These are phyloP conservation scores for Nadsonia commutata DNA, from an alignment of 1,139 yeast species.

Conservation along the genomic window DNA sequence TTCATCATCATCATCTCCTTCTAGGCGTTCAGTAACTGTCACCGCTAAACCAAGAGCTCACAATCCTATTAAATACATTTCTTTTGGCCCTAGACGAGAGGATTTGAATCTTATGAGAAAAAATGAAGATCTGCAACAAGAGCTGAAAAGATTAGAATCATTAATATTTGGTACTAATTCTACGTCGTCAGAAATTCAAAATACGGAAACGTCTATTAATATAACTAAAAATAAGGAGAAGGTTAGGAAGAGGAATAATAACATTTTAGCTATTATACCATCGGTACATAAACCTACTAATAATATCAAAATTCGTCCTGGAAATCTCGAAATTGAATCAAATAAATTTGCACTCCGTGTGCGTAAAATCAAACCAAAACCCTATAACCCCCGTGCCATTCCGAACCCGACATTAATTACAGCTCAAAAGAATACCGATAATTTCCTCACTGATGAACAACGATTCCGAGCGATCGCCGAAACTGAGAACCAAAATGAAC, in stretches of 20 bases:
- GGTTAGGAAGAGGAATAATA: not conserved
- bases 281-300: not conserved
- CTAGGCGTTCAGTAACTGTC: not conserved
- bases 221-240: not conserved
- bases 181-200: no score
- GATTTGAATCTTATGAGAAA: not conserved
- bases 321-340: not conserved
- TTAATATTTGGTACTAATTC: not conserved
- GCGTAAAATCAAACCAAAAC: not conserved
- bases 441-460: not conserved
- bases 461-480: not conserved
- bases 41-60: not conserved
- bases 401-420: not conserved
- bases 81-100: not conserved
- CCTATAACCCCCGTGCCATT: not conserved
- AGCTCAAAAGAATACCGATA: not conserved
- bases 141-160: not conserved
- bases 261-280: not conserved
- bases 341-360: not conserved
- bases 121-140: not conserved
- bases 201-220: no score
- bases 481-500: not conserved
- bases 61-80: not conserved
- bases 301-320: not conserved
- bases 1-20: not conserved